Conservation (phyloP, 768 basidiomycete genomes). For the Podaxis sp. region DNA sequence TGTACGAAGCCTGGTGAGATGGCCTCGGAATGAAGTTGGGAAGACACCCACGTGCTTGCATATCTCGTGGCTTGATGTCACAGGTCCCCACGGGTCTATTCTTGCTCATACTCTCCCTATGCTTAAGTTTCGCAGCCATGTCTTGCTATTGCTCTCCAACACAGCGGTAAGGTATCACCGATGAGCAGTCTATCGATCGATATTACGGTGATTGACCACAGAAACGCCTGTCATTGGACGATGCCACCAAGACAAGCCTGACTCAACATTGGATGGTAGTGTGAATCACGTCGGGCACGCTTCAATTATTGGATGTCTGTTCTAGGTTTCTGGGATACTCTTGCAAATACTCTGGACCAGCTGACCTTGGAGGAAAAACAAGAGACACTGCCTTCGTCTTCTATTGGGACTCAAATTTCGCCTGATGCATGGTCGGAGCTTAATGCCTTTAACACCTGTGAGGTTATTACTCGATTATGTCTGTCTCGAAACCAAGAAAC, state of each 20-base stretch:
- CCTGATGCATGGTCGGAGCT: background rate
- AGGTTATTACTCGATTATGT: background rate
- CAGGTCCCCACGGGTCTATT: background rate
- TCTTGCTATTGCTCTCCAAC: background rate
- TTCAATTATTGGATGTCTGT: background rate
- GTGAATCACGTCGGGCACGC: background rate
- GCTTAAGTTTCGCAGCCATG: background rate
- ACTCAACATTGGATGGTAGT: background rate
- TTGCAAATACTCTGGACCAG: background rate
- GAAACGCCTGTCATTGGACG: background rate
- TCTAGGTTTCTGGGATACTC: background rate
- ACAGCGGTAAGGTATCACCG: background rate
- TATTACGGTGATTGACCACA: background rate
- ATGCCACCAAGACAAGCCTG: background rate
- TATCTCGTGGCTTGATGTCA: background rate
- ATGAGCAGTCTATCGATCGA: background rate
- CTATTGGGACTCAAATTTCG: background rate
- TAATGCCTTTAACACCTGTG: too few relatives aligned
- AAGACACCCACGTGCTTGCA: constrained; percentile 1
- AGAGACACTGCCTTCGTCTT: background rate
- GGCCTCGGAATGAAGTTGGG: background rate
- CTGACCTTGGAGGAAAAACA: constrained; percentile 1
- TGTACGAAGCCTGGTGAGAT: background rate
- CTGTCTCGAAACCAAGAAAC: constrained; percentile 4
- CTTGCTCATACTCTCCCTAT: background rate